Evolutionary conservation across 257 asterid species (phyloP), one percentile per base, ranked within the genome.

Genomic region (Avicennia marina): DNA sequence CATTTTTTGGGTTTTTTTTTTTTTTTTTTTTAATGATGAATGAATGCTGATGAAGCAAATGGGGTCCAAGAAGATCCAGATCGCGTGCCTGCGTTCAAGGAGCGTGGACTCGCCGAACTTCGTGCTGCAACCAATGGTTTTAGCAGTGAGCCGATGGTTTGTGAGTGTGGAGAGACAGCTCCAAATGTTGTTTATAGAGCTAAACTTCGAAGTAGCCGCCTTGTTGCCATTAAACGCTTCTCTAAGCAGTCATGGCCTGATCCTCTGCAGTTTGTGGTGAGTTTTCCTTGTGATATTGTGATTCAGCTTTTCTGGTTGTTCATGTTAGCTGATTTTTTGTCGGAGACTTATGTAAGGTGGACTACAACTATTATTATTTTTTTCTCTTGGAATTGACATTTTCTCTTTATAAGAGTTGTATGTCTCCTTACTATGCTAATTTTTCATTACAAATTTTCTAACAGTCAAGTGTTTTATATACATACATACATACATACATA

Each of bases 91-190:
- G 78, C 77, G 17, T 90, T 84, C 74, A 84, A 80, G 67, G 95
- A 86, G 72, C 86, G 76, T 59, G 81, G 78, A 38, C 95, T 90
- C 25, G 73, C 79, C 0, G 97, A 90, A 36, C 82, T 90, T 25
- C 83, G 97, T 20, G 72, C 90, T 48, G 96, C 97, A 34, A 86
- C 97, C 2, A 90, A 90, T 71, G 89, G 94, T 25, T 90, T 90
- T 74, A 82, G 85, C 74, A 84, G 95, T 39, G 97, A 90, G 13
- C 66, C 80, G 53, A 85, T 85, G 59, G 91, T 85, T 49, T 85
- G 91, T 31, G 95, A 85, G 75, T 77, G 95, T 60, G 95, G 95
- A 12, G 95, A 85, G 68, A 82, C 77, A 67, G 95, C 95, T 54
- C 95, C 95, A 6, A 85, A 85, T 58, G 86, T 82, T 62, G 91